Evolutionary conservation across 2,329 filamentous ascomycete species (phyloP).

Genomic region (Coniochaeta sp.): DNA sequence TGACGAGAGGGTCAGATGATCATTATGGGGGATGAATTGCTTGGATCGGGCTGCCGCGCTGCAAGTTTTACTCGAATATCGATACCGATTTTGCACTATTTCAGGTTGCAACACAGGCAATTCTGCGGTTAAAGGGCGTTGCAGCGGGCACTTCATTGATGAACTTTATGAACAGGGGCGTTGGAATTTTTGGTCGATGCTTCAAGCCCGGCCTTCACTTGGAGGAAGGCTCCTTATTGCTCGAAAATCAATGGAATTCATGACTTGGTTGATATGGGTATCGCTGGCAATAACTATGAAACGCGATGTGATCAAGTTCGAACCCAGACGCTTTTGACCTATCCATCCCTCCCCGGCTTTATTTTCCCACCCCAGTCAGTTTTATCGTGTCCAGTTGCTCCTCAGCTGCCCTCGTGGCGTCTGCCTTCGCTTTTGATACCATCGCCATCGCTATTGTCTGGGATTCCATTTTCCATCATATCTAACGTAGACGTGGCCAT

Average conservation of each 20-base stretch:
- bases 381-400: neutral
- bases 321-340: neutral
- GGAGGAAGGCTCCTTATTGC: neutral
- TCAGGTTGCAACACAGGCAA: neutral
- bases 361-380: neutral
- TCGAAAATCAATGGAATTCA: neutral
- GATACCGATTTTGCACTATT: neutral
- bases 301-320: neutral
- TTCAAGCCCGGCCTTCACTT: neutral
- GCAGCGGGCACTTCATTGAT: neutral
- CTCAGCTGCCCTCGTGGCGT: neutral
- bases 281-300: neutral
- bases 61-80: neutral
- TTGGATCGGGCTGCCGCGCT: neutral
- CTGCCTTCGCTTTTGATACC: neutral
- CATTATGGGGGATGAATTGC: neutral
- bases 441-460: neutral
- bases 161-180: neutral
- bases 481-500: neutral
- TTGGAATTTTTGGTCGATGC: neutral
- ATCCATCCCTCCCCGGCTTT: neutral
- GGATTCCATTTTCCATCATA: neutral
- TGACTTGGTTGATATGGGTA: neutral
- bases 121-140: neutral
- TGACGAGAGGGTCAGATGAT: constrained; percentile 11